Evolutionary conservation across 2,329 filamentous ascomycete species (phyloP), one percentile per base, ranked within the genome.

Genomic region (Periglandula ipomoeae): DNA sequence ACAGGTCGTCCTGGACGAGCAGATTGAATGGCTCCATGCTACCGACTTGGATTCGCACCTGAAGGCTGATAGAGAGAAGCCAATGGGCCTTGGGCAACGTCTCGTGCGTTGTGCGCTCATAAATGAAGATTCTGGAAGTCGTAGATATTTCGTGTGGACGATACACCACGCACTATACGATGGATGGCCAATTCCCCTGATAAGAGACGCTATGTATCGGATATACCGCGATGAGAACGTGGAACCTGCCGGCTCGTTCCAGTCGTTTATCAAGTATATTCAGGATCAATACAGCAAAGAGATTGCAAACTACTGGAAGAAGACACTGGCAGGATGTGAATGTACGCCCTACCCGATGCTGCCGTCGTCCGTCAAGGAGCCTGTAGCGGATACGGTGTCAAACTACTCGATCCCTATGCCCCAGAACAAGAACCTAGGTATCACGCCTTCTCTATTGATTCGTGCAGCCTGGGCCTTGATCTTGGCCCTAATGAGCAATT

Each of bases 391-490:
- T 53, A 73, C 70, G 1, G 59, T 74, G 3, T 60, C 75, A 1
- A 15, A 10, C 71, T 74, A 24, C 17, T 40, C 11, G 11, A 19
- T 5, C 47, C 7, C 35, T 20, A 15, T 5, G 13, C 26, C 22
- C 4, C n/a, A 30, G 6, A 4, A 27, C 47, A 71, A 39, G 32
- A 2, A 19, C 6, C 6, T 34, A n/a, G 26, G 30, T 13, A 44
- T 46, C 24, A 56, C 53, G 0, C 26, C 46, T 2, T 50, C 56
- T 0, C 55, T 47, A 0, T 4, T 56, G 2, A 34, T 59, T 13
- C 47, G 52, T 1, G 70, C 73, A 26, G 77, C 79, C 0, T 70
- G 75, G 56, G 69, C 71, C 10, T 71, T 74, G 46, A 57, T 83
- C 1, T 56, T 79, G 4, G 62, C 69, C 17, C 62, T 64, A 10